Evolutionary conservation across 78 protist species (phyloP).

Genomic region (slime mould (Dictyostelium discoideum)): DNA sequence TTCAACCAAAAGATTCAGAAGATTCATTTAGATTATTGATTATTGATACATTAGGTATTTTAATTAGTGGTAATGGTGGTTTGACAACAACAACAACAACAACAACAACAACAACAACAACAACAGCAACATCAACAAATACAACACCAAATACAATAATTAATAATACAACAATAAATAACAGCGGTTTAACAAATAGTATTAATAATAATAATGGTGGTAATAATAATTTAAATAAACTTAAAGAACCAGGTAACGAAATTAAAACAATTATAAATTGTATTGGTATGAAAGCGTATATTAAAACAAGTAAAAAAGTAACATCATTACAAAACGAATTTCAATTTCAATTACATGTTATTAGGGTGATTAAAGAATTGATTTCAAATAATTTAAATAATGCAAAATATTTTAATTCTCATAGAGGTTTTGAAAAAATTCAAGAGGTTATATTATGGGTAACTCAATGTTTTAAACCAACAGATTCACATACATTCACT

Average conservation of each 20-base stretch:
- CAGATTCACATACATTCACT: background rate
- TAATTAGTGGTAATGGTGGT: constrained; percentile 20
- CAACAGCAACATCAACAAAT: background rate
- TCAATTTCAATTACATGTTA: constrained; percentile 43
- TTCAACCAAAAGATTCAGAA: constrained; percentile 45
- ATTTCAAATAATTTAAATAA: constrained; percentile 9
- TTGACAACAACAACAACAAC: background rate
- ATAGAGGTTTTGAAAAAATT: constrained; percentile 43
- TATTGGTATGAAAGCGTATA: constrained; percentile 36
- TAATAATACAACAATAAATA: background rate
- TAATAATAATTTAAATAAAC: background rate
- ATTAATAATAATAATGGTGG: background rate
- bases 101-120: background rate
- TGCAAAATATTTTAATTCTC: constrained; percentile 10
- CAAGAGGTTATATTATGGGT: constrained; percentile 46
- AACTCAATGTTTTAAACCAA: constrained; percentile 43
- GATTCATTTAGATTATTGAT: constrained; percentile 32
- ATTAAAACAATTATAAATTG: constrained; percentile 33
- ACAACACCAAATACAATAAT: background rate
- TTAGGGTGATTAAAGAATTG: constrained; percentile 50
- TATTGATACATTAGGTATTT: constrained; percentile 48
- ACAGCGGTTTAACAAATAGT: background rate
- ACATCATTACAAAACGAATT: constrained; percentile 27
- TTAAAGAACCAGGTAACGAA: constrained; percentile 22
- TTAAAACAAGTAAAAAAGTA: background rate